Percentiles rank a stretch among this genome's conserved stretches.
phyloP scores from a whole-genome alignment of 306 rosid genomes.

The Corylus avellana region DNA sequence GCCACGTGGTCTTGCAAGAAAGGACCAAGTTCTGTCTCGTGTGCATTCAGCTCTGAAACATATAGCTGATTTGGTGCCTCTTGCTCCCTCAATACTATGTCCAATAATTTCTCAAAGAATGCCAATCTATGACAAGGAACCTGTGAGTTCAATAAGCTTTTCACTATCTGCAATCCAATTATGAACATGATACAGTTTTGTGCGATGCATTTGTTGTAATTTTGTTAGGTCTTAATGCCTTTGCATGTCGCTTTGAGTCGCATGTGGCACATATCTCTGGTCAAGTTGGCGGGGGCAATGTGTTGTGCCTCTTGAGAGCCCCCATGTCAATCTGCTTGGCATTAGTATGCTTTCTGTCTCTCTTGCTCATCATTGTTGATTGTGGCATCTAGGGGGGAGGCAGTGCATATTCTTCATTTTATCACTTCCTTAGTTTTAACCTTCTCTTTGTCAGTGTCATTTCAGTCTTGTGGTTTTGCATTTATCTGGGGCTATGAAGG shows the following conservation, averaged over 20 bases:
- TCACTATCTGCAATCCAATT: not conserved
- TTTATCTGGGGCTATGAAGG: not conserved
- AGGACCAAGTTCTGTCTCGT: constrained; percentile 73
- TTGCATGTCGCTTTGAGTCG: not conserved
- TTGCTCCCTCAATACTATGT: constrained; percentile 61
- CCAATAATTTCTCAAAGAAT: constrained; percentile 55
- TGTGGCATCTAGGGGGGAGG: not conserved
- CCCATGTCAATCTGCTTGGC: not conserved
- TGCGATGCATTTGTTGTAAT: constrained; percentile 1
- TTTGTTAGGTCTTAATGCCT: not conserved
- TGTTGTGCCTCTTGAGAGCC: not conserved
- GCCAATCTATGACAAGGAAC: constrained; percentile 41
- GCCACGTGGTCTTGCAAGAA: constrained; percentile 45
- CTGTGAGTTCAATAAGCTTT: constrained; percentile 50
- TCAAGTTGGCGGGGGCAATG: not conserved
- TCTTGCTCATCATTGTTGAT: not conserved
- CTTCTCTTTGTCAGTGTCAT: not conserved
- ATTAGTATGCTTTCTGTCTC: not conserved
- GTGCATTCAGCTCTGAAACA: constrained; percentile 74
- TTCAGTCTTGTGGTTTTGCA: not conserved
- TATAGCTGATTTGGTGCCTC: constrained; percentile 75
- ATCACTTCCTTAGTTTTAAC: not conserved
- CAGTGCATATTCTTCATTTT: too few relatives aligned
- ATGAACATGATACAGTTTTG: not conserved
- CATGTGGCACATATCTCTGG: not conserved